Evolutionary conservation across 352 stramenopile genomes (phyloP).

Genomic region (Globisporangium sylvaticum): DNA sequence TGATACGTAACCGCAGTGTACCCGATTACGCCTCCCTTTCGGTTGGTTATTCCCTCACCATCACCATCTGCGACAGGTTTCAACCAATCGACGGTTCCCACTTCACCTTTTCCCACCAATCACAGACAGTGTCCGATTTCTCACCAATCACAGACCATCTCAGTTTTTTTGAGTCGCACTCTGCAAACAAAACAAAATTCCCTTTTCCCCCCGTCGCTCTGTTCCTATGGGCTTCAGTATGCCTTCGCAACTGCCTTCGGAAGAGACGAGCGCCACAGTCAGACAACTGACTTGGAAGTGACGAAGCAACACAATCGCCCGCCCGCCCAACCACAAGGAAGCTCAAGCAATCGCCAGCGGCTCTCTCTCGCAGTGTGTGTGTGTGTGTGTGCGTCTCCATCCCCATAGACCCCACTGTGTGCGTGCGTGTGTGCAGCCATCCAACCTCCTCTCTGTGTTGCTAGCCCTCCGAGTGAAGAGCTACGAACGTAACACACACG

Average conservation of each 20-base stretch:
- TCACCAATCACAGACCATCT: background rate
- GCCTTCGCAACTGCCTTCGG: background rate
- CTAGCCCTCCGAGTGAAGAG: background rate
- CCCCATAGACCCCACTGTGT: background rate
- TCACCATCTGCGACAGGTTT: slow-evolving; percentile 1
- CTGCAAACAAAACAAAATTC: background rate
- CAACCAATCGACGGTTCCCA: background rate
- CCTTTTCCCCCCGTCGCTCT: background rate
- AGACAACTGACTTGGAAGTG: slow-evolving; percentile 7
- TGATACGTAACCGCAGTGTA: background rate
- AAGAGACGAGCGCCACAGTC: slow-evolving; percentile 6
- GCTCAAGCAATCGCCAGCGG: background rate
- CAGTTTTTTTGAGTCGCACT: background rate
- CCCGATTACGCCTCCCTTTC: background rate
- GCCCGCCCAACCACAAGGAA: background rate
- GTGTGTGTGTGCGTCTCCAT: background rate
- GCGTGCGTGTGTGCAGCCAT: background rate
- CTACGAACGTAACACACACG: background rate
- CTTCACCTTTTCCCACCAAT: background rate
- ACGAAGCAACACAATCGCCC: background rate
- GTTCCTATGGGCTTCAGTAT: slow-evolving; percentile 4
- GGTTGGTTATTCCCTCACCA: background rate
- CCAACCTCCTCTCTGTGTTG: background rate
- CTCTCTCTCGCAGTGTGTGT: background rate
- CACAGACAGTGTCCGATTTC: background rate